phyloP scores from a whole-genome alignment of 257 asterid genomes.

The Solanum pennellii region DNA sequence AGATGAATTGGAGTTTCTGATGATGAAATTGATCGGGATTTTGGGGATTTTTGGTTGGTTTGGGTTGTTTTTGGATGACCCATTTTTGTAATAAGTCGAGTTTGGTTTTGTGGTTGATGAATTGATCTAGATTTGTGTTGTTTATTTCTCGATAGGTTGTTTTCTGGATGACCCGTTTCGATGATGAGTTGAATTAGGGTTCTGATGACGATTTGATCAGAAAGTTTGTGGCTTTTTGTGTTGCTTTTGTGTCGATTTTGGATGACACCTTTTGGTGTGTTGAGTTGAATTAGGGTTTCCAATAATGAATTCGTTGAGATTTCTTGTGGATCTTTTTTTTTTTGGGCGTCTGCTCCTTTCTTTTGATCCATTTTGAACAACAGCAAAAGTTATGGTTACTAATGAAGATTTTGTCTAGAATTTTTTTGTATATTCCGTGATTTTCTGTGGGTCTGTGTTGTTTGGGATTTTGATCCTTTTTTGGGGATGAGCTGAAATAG shows the following conservation, averaged over 20 bases:
- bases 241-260: background rate
- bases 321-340: background rate
- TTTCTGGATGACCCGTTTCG: background rate
- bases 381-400: background rate
- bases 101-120: background rate
- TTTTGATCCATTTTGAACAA: background rate
- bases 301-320: background rate
- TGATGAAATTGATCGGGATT: background rate
- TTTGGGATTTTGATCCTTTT: background rate
- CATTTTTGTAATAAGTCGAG: background rate
- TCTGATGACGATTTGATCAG: background rate
- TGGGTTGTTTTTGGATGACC: background rate
- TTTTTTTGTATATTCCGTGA: background rate
- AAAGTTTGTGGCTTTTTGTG: background rate
- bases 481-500: slow-evolving; percentile 3
- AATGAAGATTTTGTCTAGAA: background rate
- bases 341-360: background rate
- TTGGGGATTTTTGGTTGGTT: background rate
- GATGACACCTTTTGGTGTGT: background rate
- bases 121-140: background rate
- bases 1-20: background rate
- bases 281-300: slow-evolving; percentile 4
- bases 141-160: background rate
- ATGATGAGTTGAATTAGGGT: slow-evolving; percentile 1
- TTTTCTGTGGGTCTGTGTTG: background rate